A percentile compares a stretch with the other conserved stretches of the same genome.
Conservation (phyloP, 139 green algal genomes). For the Picochlorum sp. region DNA sequence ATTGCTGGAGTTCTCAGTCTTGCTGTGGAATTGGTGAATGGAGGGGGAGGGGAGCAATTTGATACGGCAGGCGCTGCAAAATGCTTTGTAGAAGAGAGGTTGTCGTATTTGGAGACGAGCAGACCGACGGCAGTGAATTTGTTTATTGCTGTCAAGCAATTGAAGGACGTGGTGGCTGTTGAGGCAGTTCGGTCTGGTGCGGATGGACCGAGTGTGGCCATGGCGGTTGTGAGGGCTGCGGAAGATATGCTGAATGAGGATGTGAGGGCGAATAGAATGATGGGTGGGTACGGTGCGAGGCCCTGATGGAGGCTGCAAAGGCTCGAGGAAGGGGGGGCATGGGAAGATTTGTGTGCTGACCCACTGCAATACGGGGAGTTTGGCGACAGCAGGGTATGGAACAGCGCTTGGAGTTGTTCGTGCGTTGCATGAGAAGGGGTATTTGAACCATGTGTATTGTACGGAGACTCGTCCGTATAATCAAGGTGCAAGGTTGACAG, state of each 20-base stretch:
- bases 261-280: conserved; percentile 70
- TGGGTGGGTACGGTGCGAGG: conserved; percentile 69
- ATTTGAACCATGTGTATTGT: conserved; percentile 74
- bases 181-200: conserved; percentile 27
- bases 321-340: conserved; percentile 11
- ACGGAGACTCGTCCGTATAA: conserved; percentile 95
- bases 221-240: conserved; percentile 48
- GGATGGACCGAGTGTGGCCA: conserved; percentile 37
- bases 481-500: conserved; percentile 87
- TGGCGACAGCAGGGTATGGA: conserved; percentile 84
- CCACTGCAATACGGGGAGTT: conserved; percentile 94
- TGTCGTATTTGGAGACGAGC: conserved; percentile 69
- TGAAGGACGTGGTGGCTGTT: conserved; percentile 39
- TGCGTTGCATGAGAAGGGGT: conserved; percentile 58
- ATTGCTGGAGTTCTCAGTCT: conserved; percentile 72
- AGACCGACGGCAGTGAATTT: conserved; percentile 95
- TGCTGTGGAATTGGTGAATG: conserved; percentile 50
- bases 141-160: conserved; percentile 52
- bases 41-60: conserved; percentile 38
- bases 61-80: conserved; percentile 16
- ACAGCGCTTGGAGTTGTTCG: conserved; percentile 90
- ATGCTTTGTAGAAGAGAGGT: conserved; percentile 31
- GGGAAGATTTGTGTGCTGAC: conserved; percentile 74
- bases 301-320: conserved; percentile 45
- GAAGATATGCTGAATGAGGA: conserved; percentile 78